Conservation (phyloP, 352 stramenopile species). For the Chrysophaeum taylorii region DNA sequence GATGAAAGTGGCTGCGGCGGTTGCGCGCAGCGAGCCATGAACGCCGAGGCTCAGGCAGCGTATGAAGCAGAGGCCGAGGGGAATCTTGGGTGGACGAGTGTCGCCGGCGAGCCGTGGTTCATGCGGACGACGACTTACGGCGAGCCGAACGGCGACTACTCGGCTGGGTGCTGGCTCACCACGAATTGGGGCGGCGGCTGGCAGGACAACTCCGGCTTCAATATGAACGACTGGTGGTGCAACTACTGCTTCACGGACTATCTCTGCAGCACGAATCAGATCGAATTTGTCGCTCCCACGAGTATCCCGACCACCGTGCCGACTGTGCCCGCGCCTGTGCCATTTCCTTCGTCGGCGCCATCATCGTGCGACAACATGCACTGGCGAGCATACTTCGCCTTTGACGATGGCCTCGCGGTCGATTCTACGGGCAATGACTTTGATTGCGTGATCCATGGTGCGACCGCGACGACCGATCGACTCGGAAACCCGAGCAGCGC, state of each 20-base stretch:
- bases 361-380: too few species aligned
- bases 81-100: not conserved
- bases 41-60: not conserved
- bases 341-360: too few species aligned
- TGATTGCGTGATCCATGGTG: too few species aligned
- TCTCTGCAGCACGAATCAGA: not conserved
- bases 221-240: not conserved
- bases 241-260: not conserved
- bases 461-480: too few species aligned
- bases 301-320: not conserved
- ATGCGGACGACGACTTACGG: not conserved
- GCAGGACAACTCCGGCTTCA: not conserved
- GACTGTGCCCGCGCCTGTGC: too few species aligned
- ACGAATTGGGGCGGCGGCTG: not conserved
- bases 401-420: too few species aligned
- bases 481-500: too few species aligned
- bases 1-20: not conserved
- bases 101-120: not conserved
- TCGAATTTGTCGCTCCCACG: not conserved
- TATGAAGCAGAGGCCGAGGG: not conserved
- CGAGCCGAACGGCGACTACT: not conserved
- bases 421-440: too few species aligned
- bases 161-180: not conserved
- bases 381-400: too few species aligned
- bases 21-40: not conserved